Evolutionary conservation across 1,284 basidiomycete species (phyloP), one percentile per base, ranked within the genome.

Genomic region (Pseudozyma pruni): DNA sequence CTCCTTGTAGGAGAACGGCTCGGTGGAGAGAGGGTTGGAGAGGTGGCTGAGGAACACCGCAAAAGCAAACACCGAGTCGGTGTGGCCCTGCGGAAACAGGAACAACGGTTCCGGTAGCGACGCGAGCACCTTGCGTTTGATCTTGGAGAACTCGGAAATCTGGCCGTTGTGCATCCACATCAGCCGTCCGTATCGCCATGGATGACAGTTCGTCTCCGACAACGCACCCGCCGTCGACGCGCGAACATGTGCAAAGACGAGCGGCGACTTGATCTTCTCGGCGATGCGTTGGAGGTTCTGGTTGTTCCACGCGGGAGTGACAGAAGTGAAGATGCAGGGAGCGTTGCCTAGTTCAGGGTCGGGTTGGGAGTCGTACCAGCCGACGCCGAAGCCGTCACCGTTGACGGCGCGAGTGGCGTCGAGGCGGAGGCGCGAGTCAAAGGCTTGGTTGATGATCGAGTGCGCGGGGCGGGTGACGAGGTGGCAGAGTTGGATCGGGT

Each of bases 331-430:
- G 62, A 98, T 91, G 83, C 95, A 97, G 9, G 94, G 94, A 17
- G 74, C 75, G 1, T 62, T 52, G 23, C 74, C 76, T 3, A 74
- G 52, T 29, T 74, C 74, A 1, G 64, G 56, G 47, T 73, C 68
- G 7, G 47, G 51, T 3, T 32, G 55, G 31, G 75, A 67, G 53
- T 75, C 78, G 58, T 82, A 87, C 91, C 83, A 84, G 88, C 93
- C 94, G 25, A 98, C 93, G 31, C 95, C 95, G 80, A 98, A 98
- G 0, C 95, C 95, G 82, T 98, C 95, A 22, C 93, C 94, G 50
- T 80, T 80, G 43, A 80, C 78, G n/a, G 79, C 72, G 6, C 74
- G 63, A 2, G 75, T 74, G 34, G 64, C 34, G 61, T 81, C 82
- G 93, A 80, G 69, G 14, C 79, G 73, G 1, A 80, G 46, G 3